Evolutionary conservation across 1,139 yeast species (phyloP), one percentile per base, ranked within the genome.

Genomic region (Debaryomycetaceae sp.): DNA sequence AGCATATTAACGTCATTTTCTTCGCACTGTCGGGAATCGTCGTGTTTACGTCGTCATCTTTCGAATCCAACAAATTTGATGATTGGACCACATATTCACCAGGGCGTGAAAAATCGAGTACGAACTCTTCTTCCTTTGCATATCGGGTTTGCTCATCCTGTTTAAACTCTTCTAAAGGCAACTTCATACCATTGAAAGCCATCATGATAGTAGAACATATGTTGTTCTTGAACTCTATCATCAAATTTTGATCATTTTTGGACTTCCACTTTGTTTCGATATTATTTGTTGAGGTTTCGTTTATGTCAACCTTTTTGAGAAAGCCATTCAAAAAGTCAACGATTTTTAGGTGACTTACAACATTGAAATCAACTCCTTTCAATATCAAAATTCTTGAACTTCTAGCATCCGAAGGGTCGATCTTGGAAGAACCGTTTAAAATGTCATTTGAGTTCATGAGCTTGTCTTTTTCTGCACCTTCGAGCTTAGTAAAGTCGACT

Each of bases 121-220:
- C 14, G 5, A 49, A 50, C 4, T 51, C 46, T 2, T 53, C 60
- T 44, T 41, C 45, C 47, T 41, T 49, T 23, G 34, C 33, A 13
- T 39, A 30, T 7, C 45, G 48, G 11, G 44, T 53, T 6, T 48
- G 53, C 11, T 45, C 42, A 30, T 56, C 60, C 37, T 54, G 52
- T 30, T 53, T 56, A 34, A 68, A 60, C 9, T 68, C 70, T 42
- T 70, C 58, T 36, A 60, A 62, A 1, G 65, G 60, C 41, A 78
- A 46, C 37, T 62, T 49, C 37, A 64, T 58, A 0, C 72, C 74
- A 49, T 71, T 69, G 42, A 81, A 65, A 1, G 86, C 72, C 35
- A 75, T 63, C 1, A 80, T 70, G 1, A 81, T 62, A 0, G 95
- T 85, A 0, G 95, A 86, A 45, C 79, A 70, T n/a, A 70, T 67